Evolutionary conservation across 1,139 yeast genomes (phyloP).

Genomic region (Torulaspora globosa): DNA sequence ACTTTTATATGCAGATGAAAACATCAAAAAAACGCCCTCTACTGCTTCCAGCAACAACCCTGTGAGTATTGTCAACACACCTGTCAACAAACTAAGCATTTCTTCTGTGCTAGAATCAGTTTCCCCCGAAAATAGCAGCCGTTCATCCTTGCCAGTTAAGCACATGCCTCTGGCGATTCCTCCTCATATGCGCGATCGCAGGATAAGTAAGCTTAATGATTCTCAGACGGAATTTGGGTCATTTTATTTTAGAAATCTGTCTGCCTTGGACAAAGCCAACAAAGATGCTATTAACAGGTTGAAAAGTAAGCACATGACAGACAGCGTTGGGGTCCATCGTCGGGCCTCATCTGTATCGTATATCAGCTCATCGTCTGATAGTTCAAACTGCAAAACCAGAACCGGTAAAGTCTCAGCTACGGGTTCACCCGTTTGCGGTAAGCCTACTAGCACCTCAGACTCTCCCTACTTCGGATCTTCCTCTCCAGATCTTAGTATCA

Average conservation of each 20-base stretch:
- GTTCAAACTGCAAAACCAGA: slow-evolving; percentile 22
- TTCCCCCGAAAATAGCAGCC: slow-evolving; percentile 18
- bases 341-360: slow-evolving; percentile 32
- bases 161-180: slow-evolving; percentile 49
- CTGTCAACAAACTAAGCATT: slow-evolving; percentile 30
- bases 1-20: slow-evolving; percentile 7
- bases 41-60: slow-evolving; percentile 18
- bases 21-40: slow-evolving; percentile 12
- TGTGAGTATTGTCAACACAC: slow-evolving; percentile 27
- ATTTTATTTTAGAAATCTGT: slow-evolving; percentile 81
- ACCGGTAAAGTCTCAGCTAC: slow-evolving; percentile 14
- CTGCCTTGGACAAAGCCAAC: slow-evolving; percentile 89
- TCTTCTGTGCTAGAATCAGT: slow-evolving; percentile 33
- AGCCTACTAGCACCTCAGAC: slow-evolving; percentile 21
- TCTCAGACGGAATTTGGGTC: slow-evolving; percentile 82
- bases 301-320: slow-evolving; percentile 73
- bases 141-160: slow-evolving; percentile 35
- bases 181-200: slow-evolving; percentile 55
- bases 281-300: slow-evolving; percentile 85
- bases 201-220: slow-evolving; percentile 69
- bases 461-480: slow-evolving; percentile 28
- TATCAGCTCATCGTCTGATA: slow-evolving; percentile 39
- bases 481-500: slow-evolving; percentile 31
- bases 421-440: slow-evolving; percentile 14
- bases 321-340: slow-evolving; percentile 27